phyloP scores from a whole-genome alignment of 164 flowering plant species.

The Akebia trifoliata region DNA sequence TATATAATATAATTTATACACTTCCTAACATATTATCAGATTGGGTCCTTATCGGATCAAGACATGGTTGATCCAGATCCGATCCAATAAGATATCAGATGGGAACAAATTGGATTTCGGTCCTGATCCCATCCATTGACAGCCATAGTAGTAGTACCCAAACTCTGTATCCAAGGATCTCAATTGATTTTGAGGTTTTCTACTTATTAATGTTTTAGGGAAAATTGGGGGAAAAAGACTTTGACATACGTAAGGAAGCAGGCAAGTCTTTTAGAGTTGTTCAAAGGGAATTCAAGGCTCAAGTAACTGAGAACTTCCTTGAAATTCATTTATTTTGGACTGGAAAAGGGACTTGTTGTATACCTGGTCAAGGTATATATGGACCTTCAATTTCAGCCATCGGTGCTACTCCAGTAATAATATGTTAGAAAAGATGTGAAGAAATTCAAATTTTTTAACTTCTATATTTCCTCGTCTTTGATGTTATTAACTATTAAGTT shows the following conservation, averaged over 20 bases:
- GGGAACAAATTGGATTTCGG: too few relatives aligned
- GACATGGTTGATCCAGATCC: too few relatives aligned
- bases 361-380: constrained; percentile 63
- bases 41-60: too few relatives aligned
- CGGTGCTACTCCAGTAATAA: constrained; percentile 72
- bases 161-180: too few relatives aligned
- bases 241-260: constrained; percentile 63
- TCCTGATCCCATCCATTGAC: too few relatives aligned
- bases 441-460: neutral
- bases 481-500: neutral
- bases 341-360: constrained; percentile 92
- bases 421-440: neutral
- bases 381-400: constrained; percentile 89
- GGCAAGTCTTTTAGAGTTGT: constrained; percentile 53
- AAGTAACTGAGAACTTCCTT: constrained; percentile 56
- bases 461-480: neutral
- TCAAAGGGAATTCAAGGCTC: constrained; percentile 26
- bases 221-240: constrained; percentile 40
- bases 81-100: too few relatives aligned
- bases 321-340: constrained; percentile 95
- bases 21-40: too few relatives aligned
- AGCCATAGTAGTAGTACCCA: too few relatives aligned
- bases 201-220: constrained; percentile 37
- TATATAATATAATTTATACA: too few relatives aligned
- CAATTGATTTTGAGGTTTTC: neutral